Conservation (phyloP, 1,284 basidiomycete genomes). For the Apiotrichum domesticum region DNA sequence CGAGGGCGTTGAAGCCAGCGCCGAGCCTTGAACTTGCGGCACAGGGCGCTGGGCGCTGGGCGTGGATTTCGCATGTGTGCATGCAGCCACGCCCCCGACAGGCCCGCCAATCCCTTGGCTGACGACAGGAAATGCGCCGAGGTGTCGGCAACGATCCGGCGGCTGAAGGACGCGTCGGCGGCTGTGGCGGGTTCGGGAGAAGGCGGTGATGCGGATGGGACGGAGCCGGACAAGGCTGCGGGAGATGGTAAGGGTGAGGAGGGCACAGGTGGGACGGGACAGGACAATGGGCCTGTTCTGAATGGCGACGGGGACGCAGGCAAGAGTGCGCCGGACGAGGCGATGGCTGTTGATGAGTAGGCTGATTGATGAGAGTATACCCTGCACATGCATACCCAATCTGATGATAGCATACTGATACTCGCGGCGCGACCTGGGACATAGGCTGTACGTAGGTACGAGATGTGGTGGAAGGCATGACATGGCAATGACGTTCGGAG, state of each 20-base stretch:
- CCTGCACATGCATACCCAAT: constrained; percentile 18
- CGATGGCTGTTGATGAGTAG: neutral
- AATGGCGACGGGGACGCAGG: neutral
- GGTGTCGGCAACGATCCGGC: constrained; percentile 10
- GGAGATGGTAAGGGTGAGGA: no score
- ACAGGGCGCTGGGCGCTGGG: neutral
- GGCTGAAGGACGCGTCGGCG: constrained; percentile 8
- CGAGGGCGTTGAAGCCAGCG: no score
- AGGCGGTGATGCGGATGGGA: neutral
- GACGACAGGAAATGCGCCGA: constrained; percentile 12
- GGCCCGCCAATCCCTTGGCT: neutral
- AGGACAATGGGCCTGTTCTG: neutral
- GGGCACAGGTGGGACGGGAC: no score
- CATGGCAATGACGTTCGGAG: no score
- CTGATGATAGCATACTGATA: no score
- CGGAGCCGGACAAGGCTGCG: neutral
- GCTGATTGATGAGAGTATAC: constrained; percentile 2
- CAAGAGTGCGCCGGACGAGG: neutral
- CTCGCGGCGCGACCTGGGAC: no score
- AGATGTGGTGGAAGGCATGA: no score
- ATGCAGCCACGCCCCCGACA: neutral
- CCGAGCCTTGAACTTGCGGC: neutral
- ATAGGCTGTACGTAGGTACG: no score
- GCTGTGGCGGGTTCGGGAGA: neutral
- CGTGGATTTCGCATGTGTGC: neutral